Evolutionary conservation across 805 yeast genomes (phyloP).

Genomic region (Lachancea thermotolerans): DNA sequence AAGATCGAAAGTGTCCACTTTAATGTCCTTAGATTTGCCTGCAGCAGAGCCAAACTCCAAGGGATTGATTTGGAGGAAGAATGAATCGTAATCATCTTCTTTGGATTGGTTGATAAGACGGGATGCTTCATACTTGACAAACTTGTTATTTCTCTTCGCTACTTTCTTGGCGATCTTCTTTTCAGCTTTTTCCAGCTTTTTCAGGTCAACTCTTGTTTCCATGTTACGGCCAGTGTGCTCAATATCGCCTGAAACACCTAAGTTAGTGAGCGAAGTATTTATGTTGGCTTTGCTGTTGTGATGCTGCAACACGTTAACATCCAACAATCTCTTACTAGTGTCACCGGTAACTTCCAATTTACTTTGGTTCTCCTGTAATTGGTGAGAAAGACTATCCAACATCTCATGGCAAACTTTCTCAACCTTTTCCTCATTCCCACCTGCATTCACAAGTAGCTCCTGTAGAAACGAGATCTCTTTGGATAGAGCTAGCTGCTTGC

Average conservation of each 20-base stretch:
- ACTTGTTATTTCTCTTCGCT: constrained; percentile 76
- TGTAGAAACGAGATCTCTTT: constrained; percentile 64
- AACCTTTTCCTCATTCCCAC: constrained; percentile 61
- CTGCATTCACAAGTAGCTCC: constrained; percentile 68
- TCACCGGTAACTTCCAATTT: constrained; percentile 76
- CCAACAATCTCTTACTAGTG: constrained; percentile 78
- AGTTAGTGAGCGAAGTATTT: constrained; percentile 65
- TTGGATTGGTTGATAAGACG: constrained; percentile 63
- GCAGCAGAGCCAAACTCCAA: constrained; percentile 81
- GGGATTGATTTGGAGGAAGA: constrained; percentile 93
- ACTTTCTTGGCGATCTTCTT: constrained; percentile 95
- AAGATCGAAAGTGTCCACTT: constrained; percentile 84
- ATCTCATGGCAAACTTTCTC: constrained; percentile 41
- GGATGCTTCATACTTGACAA: constrained; percentile 90
- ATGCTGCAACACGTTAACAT: constrained; percentile 64
- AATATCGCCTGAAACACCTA: constrained; percentile 76
- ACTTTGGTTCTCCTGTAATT: constrained; percentile 60
- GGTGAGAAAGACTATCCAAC: constrained; percentile 42
- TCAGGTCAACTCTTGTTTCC: constrained; percentile 92
- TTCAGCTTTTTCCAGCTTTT: constrained; percentile 95
- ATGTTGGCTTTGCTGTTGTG: constrained; percentile 59
- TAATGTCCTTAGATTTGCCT: constrained; percentile 97
- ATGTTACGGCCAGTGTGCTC: constrained; percentile 88
- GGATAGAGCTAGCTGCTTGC: constrained; percentile 61
- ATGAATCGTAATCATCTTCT: constrained; percentile 81